These are phyloP conservation scores for Pseudogymnoascus sp. DNA, from an alignment of 2,329 filamentous ascomycete species.

Conservation along the genomic window DNA sequence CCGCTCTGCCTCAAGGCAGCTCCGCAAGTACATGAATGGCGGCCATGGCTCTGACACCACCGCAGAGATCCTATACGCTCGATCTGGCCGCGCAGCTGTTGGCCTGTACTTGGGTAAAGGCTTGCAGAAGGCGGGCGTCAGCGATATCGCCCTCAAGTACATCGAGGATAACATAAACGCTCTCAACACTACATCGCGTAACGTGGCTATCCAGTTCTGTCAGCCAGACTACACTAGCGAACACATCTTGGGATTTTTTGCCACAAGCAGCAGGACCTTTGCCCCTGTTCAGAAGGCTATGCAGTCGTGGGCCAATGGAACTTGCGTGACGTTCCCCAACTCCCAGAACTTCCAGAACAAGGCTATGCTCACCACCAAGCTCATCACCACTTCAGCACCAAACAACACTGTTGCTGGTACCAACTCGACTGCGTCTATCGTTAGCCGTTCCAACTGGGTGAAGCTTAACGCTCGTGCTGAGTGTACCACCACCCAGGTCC, in stretches of 20 bases:
- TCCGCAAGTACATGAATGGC: constrained; percentile 25
- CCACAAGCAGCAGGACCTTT: constrained; percentile 28
- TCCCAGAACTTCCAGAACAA: neutral
- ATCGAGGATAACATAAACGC: constrained; percentile 18
- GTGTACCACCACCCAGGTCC: constrained; percentile 30
- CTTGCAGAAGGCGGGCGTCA: constrained; percentile 16
- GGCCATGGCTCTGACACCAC: constrained; percentile 20
- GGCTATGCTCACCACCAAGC: neutral
- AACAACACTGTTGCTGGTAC: neutral
- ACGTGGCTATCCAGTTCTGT: constrained; percentile 31
- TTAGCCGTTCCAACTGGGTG: neutral
- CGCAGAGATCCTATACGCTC: constrained; percentile 28
- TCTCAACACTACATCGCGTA: constrained; percentile 21
- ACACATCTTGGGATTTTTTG: constrained; percentile 31
- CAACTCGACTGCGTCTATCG: neutral
- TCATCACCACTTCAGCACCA: neutral
- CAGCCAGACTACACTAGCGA: constrained; percentile 24
- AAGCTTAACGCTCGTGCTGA: constrained; percentile 17
- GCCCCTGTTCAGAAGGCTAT: constrained; percentile 11
- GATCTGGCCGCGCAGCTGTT: constrained; percentile 25
- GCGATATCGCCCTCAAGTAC: constrained; percentile 12
- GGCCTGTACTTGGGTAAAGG: constrained; percentile 33
- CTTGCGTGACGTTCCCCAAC: neutral
- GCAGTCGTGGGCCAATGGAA: constrained; percentile 6
- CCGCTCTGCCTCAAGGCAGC: constrained; percentile 23